Evolutionary conservation across 1,284 basidiomycete species (phyloP).

Genomic region (Rhodotorula sp.): DNA sequence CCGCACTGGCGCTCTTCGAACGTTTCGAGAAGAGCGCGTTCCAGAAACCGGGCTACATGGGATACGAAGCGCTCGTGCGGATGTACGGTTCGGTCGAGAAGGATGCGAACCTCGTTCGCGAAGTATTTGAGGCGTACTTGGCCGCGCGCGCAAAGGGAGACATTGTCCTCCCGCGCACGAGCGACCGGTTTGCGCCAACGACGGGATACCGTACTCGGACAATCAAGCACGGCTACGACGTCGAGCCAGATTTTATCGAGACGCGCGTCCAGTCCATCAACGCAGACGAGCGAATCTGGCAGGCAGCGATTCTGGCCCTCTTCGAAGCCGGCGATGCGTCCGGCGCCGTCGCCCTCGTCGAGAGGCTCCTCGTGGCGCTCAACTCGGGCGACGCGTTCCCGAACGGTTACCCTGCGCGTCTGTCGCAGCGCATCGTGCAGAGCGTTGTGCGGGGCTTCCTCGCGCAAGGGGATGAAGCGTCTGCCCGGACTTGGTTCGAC

Average conservation of each 20-base stretch:
- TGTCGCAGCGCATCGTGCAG: slow-evolving; percentile 59
- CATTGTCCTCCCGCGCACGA: not conserved
- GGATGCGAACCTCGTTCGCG: slow-evolving; percentile 61
- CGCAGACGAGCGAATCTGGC: slow-evolving; percentile 58
- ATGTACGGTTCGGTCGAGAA: slow-evolving; percentile 58
- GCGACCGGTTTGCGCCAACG: slow-evolving; percentile 1
- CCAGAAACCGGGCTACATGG: slow-evolving; percentile 52
- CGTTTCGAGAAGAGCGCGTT: slow-evolving; percentile 60
- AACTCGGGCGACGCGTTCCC: slow-evolving; percentile 43
- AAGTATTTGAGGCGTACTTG: slow-evolving; percentile 66
- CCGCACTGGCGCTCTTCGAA: slow-evolving; percentile 66
- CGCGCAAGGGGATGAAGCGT: slow-evolving; percentile 60
- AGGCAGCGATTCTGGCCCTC: slow-evolving; percentile 70
- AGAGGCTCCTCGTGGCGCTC: slow-evolving; percentile 65
- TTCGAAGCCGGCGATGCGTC: slow-evolving; percentile 65
- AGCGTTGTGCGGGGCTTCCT: slow-evolving; percentile 66
- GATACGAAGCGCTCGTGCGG: slow-evolving; percentile 63
- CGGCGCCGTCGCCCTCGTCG: slow-evolving; percentile 66
- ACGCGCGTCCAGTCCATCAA: slow-evolving; percentile 48
- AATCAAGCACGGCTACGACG: slow-evolving; percentile 20
- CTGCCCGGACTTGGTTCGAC: slow-evolving; percentile 70
- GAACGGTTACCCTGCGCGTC: slow-evolving; percentile 59
- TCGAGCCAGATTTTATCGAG: slow-evolving; percentile 26
- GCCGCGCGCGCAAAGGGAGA: slow-evolving; percentile 49
- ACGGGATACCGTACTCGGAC: slow-evolving; percentile 5